Percentiles rank a stretch among this genome's conserved stretches.
These are phyloP conservation scores for Aristolochia californica DNA, from an alignment of 164 flowering plant species.

Conservation along the genomic window DNA sequence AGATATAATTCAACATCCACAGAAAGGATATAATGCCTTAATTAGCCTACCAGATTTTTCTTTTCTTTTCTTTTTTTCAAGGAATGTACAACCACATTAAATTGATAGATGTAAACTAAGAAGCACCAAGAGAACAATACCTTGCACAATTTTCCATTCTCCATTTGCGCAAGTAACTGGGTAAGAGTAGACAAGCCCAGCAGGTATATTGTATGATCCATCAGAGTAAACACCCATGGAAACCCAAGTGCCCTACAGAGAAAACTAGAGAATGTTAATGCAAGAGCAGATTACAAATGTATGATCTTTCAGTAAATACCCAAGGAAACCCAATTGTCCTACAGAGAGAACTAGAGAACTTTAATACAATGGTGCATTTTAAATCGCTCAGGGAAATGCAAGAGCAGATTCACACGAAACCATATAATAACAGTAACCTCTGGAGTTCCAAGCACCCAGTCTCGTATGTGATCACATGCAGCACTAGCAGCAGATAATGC, in stretches of 20 bases:
- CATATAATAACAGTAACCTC: slow-evolving; percentile 39
- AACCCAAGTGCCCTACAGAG: slow-evolving; percentile 79
- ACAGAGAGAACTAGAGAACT: background rate
- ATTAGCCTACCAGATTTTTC: no score
- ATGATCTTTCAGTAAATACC: no score
- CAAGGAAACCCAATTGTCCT: slow-evolving; percentile 99
- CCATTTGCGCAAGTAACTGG: slow-evolving; percentile 86
- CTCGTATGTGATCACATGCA: slow-evolving; percentile 98
- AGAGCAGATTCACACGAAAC: background rate
- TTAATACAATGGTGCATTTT: background rate
- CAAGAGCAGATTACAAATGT: background rate
- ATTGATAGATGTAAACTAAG: no score
- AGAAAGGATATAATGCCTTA: no score
- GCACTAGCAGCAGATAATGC: slow-evolving; percentile 99
- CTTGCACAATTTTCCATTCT: slow-evolving; percentile 90
- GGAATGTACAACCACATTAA: no score
- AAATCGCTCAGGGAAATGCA: background rate
- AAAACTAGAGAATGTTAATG: background rate
- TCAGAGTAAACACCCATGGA: slow-evolving; percentile 99
- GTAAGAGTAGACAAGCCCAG: slow-evolving; percentile 94
- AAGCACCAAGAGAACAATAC: slow-evolving; percentile 20
- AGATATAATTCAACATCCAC: no score
- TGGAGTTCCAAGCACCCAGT: slow-evolving; percentile 98
- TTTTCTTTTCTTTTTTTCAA: no score
- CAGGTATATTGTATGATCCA: slow-evolving; percentile 91